These are phyloP conservation scores for Phytophthora chlamydospora DNA, from an alignment of 352 stramenopile species.

Conservation along the genomic window DNA sequence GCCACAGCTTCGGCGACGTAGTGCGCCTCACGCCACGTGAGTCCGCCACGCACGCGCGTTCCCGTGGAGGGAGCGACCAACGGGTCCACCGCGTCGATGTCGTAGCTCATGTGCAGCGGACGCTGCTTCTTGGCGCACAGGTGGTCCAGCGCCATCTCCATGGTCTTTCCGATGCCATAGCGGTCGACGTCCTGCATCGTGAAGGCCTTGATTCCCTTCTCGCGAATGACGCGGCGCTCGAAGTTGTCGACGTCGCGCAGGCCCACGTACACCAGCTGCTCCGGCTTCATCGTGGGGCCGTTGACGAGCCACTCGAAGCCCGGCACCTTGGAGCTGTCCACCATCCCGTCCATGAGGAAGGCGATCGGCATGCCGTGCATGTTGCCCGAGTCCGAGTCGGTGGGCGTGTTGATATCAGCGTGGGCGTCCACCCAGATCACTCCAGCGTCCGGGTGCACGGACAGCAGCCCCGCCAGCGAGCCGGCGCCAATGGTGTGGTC, in stretches of 20 bases:
- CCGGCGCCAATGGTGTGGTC: constrained; percentile 97
- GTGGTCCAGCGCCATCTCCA: constrained; percentile 97
- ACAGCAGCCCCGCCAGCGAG: constrained; percentile 92
- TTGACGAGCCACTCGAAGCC: constrained; percentile 94
- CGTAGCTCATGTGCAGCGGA: constrained; percentile 97
- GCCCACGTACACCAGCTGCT: constrained; percentile 96
- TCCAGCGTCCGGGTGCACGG: constrained; percentile 90
- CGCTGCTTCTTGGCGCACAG: constrained; percentile 87
- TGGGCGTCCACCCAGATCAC: constrained; percentile 99
- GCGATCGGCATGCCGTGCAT: constrained; percentile 98
- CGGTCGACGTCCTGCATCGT: constrained; percentile 98
- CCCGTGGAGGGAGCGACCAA: constrained; percentile 95
- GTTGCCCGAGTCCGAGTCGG: constrained; percentile 92
- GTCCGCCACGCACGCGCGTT: constrained; percentile 93
- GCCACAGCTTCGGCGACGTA: constrained; percentile 95
- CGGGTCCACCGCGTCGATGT: constrained; percentile 98
- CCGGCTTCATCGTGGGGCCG: constrained; percentile 70
- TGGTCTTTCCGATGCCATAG: constrained; percentile 95
- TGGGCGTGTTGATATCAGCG: constrained; percentile 97
- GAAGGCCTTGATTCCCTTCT: constrained; percentile 95
- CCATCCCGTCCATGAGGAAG: constrained; percentile 93
- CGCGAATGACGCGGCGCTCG: constrained; percentile 91
- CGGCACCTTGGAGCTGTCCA: constrained; percentile 90
- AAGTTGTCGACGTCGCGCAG: constrained; percentile 93
- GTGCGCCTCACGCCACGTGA: constrained; percentile 97